Conservation (phyloP, 768 basidiomycete genomes). For the Suillus placidus region DNA sequence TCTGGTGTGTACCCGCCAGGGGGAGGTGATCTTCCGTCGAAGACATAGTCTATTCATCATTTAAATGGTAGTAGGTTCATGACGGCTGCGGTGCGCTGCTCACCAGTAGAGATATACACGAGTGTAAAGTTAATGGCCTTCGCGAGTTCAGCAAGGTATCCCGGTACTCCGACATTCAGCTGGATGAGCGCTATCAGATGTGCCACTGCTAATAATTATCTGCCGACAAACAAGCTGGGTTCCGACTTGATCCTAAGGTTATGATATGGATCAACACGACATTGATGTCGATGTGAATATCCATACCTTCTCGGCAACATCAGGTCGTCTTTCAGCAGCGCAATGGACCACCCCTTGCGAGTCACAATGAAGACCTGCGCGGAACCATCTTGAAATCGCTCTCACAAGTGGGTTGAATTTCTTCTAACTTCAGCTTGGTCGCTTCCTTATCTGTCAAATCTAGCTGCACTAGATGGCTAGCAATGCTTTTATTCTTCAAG, state of each 20-base stretch:
- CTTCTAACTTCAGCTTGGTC: conserved; percentile 55
- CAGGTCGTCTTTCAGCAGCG: conserved; percentile 91
- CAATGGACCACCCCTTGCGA: conserved; percentile 85
- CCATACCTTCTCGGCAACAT: conserved; percentile 86
- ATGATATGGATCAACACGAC: conserved; percentile 2
- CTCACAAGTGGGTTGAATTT: conserved; percentile 73
- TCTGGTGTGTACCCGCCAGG: conserved; percentile 60
- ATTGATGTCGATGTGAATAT: background rate
- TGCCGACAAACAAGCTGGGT: conserved; percentile 57
- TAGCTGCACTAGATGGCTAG: conserved; percentile 54
- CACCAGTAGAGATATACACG: conserved; percentile 92
- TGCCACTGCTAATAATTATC: background rate
- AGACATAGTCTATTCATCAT: conserved; percentile 78
- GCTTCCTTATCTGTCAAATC: conserved; percentile 66
- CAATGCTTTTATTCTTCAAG: conserved; percentile 72
- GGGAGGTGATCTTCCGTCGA: conserved; percentile 90
- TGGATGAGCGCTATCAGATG: conserved; percentile 30
- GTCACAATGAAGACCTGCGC: conserved; percentile 7
- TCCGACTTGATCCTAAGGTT: conserved; percentile 64
- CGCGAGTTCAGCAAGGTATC: conserved; percentile 68
- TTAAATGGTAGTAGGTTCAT: conserved; percentile 13
- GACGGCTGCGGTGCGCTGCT: conserved; percentile 6
- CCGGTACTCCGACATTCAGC: conserved; percentile 83
- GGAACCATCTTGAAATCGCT: conserved; percentile 16
- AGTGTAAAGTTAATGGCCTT: conserved; percentile 64